phyloP scores from a whole-genome alignment of 768 basidiomycete genomes.

The Calocera cornea region DNA sequence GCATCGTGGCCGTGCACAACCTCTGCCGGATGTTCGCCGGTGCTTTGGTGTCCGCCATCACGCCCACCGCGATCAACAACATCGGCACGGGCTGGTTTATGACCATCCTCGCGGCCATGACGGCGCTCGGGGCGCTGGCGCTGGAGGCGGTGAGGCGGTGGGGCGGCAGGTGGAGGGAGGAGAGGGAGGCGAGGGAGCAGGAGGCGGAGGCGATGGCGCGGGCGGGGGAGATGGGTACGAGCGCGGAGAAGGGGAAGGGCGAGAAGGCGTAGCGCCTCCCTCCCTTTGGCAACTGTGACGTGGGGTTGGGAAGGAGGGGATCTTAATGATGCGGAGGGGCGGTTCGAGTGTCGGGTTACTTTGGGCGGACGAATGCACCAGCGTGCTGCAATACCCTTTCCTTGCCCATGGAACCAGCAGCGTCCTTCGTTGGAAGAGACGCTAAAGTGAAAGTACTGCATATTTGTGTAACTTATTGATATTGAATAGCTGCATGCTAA shows the following conservation, averaged over 20 bases:
- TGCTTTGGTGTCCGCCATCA: constrained; percentile 8
- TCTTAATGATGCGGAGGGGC: no score
- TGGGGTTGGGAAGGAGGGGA: no score
- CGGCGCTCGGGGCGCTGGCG: not conserved
- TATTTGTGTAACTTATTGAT: no score
- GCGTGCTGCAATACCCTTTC: no score
- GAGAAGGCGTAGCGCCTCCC: no score
- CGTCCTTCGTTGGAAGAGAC: no score
- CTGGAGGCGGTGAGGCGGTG: not conserved
- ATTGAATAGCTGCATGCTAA: no score
- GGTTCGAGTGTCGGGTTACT: no score
- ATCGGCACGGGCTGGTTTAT: constrained; percentile 11
- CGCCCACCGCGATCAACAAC: constrained; percentile 7
- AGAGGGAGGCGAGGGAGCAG: not conserved
- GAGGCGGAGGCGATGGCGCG: not conserved
- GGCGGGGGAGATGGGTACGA: not conserved
- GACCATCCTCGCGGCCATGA: constrained; percentile 8
- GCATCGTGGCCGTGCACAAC: constrained; percentile 12
- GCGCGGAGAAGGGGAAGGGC: not conserved
- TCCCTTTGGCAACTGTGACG: no score
- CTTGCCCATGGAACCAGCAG: no score
- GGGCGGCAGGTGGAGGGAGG: not conserved
- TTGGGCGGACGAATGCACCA: no score
- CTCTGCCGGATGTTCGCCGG: constrained; percentile 9
- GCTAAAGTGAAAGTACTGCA: no score